Percentiles rank a stretch among this genome's conserved stretches.
Conservation (phyloP, 2,329 filamentous ascomycete genomes). For the Pseudocercospora ulei region DNA sequence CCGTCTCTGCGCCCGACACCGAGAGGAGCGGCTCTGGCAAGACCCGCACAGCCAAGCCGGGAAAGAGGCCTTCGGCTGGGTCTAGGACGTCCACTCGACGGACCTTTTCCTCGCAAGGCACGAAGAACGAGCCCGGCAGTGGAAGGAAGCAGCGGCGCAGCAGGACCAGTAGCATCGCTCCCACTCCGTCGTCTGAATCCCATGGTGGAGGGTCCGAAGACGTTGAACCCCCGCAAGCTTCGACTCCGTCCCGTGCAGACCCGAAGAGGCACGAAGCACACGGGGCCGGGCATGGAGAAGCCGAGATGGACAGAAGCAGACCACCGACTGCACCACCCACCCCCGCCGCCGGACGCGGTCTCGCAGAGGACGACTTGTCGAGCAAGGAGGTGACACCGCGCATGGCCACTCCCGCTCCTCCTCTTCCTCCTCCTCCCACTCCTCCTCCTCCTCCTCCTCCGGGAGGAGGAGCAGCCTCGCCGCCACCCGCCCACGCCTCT, state of each 20-base stretch:
- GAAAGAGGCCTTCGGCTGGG: slow-evolving; percentile 39
- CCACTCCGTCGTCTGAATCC: slow-evolving; percentile 15
- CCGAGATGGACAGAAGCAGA: slow-evolving; percentile 44
- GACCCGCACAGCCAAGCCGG: slow-evolving; percentile 33
- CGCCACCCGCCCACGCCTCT: slow-evolving; percentile 25
- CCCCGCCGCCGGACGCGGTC: slow-evolving; percentile 47
- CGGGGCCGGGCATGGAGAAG: slow-evolving; percentile 48
- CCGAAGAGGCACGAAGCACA: slow-evolving; percentile 51
- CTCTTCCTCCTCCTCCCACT: too few relatives aligned
- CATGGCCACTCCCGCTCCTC: slow-evolving; percentile 9
- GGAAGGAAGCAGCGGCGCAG: slow-evolving; percentile 19
- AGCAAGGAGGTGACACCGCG: slow-evolving; percentile 27
- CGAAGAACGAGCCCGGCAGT: slow-evolving; percentile 18
- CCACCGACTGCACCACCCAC: slow-evolving; percentile 48
- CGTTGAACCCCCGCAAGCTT: slow-evolving; percentile 23
- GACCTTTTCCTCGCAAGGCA: slow-evolving; percentile 23
- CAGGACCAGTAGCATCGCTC: slow-evolving; percentile 17
- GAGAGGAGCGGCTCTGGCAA: slow-evolving; percentile 59
- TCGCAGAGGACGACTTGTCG: slow-evolving; percentile 30
- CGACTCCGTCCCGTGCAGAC: slow-evolving; percentile 45
- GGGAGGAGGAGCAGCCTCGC: slow-evolving; percentile 21
- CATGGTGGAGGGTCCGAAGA: slow-evolving; percentile 10
- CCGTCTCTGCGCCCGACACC: slow-evolving; percentile 46
- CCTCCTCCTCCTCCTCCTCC: too few relatives aligned
- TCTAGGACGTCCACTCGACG: slow-evolving; percentile 25